Evolutionary conservation across 176 grass and related monocot genomes (phyloP), one percentile per base, ranked within the genome.

Genomic region (Saccharum officinarum): DNA sequence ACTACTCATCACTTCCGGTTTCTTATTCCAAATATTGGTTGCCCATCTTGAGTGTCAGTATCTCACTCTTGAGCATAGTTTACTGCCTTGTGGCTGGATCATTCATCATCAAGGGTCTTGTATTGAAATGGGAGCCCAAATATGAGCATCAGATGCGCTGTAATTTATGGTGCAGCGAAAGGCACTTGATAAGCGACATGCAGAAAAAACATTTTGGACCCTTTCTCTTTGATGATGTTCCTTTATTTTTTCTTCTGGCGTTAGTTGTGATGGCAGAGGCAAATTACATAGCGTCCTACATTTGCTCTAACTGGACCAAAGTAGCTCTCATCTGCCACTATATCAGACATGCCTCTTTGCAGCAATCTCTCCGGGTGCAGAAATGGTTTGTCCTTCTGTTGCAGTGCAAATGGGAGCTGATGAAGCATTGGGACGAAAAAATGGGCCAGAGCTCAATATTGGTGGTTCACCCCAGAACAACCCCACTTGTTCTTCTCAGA

Each of bases 241-340:
- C 69, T 72, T 15, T 72, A 15, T 26, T 72, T 45, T 7, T 72
- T 1, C 69, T 72, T 14, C 69, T 72, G 11, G 10, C 13, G 5
- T 72, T 72, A 4, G 69, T 72, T 7, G 69, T 72, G 11, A 45
- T 44, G 9, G 36, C 57, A 2, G 76, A 79, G 11, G 57, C 1
- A 12, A 79, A 6, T 13, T 61, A 79, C 16, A 79, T 79, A 44
- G 57, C n/a, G 6, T 64, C 36, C 38, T 79, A 79, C 57, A 17
- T 64, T 28, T 79, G 37, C 7, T 79, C 76, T 3, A 79, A 79
- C 55, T 79, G 57, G 76, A 79, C 57, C 37, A 79, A 78, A 26
- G 76, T 79, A 28, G n/a, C n/a, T 14, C 54, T 79, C 37, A 41
- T 64, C 4, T 64, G 37, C 57, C 59, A 42, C 36, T 42, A 78